Conservation (phyloP, 2,329 filamentous ascomycete species). For the Orbilia oligospora region DNA sequence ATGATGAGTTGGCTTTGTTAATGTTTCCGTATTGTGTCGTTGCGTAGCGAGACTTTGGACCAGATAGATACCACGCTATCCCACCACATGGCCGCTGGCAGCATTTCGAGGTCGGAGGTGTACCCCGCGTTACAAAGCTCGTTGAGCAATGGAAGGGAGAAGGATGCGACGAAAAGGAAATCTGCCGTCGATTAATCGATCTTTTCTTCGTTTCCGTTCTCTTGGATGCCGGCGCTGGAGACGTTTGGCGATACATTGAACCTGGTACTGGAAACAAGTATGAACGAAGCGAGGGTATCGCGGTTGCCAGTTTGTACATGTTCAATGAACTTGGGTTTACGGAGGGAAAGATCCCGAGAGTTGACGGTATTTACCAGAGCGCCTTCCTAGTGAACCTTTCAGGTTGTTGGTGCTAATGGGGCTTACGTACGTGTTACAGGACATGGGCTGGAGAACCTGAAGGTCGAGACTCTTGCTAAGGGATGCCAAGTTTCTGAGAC, state of each 20-base stretch:
- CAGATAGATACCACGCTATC: constrained; percentile 78
- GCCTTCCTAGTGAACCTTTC: constrained; percentile 77
- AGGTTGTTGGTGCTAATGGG: constrained; percentile 82
- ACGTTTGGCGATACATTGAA: constrained; percentile 91
- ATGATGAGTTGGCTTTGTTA: not conserved
- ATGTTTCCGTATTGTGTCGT: constrained; percentile 32
- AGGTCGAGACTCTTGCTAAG: constrained; percentile 65
- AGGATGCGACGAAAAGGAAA: constrained; percentile 78
- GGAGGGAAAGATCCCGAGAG: constrained; percentile 82
- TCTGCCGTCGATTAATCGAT: constrained; percentile 81
- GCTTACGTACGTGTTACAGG: constrained; percentile 78
- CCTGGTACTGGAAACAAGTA: constrained; percentile 87
- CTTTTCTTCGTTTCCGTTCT: constrained; percentile 85
- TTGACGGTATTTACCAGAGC: constrained; percentile 90
- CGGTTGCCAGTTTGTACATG: constrained; percentile 75
- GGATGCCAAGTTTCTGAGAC: constrained; percentile 69
- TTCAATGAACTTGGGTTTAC: constrained; percentile 81
- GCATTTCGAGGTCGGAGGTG: constrained; percentile 83
- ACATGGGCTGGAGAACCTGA: constrained; percentile 75
- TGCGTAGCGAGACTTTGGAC: constrained; percentile 80
- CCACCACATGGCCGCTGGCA: constrained; percentile 88
- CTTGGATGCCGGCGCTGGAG: constrained; percentile 89
- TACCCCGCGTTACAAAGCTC: constrained; percentile 79
- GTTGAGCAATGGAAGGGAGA: constrained; percentile 78
- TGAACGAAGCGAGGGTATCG: constrained; percentile 87